Evolutionary conservation across 352 stramenopile genomes (phyloP).

Genomic region (Phytophthora sp.): DNA sequence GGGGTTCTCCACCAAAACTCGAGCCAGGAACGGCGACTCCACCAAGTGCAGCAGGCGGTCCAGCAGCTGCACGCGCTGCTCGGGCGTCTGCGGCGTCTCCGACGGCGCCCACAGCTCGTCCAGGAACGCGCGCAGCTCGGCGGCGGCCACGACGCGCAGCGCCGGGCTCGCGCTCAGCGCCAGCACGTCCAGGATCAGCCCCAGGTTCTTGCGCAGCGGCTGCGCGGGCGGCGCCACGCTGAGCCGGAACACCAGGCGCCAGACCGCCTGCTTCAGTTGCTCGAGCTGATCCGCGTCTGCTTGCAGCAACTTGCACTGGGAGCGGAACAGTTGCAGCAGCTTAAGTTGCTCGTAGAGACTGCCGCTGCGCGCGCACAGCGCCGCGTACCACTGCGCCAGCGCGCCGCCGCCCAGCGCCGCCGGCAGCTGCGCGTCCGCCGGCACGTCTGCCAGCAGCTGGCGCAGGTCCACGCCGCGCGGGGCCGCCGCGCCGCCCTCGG

Average conservation of each 20-base stretch:
- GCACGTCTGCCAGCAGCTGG: slow-evolving; percentile 26
- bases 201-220: slow-evolving; percentile 72
- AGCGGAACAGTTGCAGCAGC: slow-evolving; percentile 72
- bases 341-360: slow-evolving; percentile 79
- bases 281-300: slow-evolving; percentile 25
- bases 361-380: slow-evolving; percentile 31
- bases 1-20: slow-evolving; percentile 44
- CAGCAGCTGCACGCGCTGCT: slow-evolving; percentile 42
- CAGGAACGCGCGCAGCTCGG: slow-evolving; percentile 50
- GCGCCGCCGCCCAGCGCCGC: slow-evolving; percentile 36
- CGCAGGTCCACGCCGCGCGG: slow-evolving; percentile 46
- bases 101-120: slow-evolving; percentile 32
- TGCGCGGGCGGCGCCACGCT: slow-evolving; percentile 42
- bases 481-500: slow-evolving; percentile 16
- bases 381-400: slow-evolving; percentile 53
- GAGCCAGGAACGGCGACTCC: slow-evolving; percentile 63
- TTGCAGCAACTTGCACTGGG: slow-evolving; percentile 50
- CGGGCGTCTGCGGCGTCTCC: slow-evolving; percentile 1
- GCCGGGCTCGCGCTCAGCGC: slow-evolving; percentile 23
- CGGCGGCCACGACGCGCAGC: slow-evolving; percentile 32
- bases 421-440: slow-evolving; percentile 43
- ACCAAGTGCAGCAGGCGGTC: slow-evolving; percentile 67
- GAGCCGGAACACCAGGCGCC: slow-evolving; percentile 67
- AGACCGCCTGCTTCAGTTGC: slow-evolving; percentile 36
- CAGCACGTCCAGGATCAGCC: slow-evolving; percentile 62